phyloP scores from a whole-genome alignment of 108 stramenopile genomes.

The Nitzschia palea region DNA sequence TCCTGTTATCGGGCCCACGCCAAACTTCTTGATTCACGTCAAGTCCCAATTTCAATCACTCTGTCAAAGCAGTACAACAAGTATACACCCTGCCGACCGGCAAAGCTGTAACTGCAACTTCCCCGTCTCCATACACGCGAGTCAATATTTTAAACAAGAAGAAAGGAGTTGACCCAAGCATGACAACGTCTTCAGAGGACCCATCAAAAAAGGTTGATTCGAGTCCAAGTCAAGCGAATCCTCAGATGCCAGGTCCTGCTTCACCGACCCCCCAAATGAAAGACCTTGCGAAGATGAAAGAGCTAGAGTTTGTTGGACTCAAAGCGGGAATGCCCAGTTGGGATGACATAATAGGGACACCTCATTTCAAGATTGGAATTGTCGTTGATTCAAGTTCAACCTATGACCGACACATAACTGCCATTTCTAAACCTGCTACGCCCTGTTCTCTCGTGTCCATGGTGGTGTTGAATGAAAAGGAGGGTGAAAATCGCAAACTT shows the following conservation, averaged over 20 bases:
- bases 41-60: too few relatives aligned
- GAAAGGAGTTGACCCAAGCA: too few relatives aligned
- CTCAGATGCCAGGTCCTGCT: constrained; percentile 1
- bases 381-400: constrained; percentile 19
- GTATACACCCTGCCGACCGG: too few relatives aligned
- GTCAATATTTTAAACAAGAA: too few relatives aligned
- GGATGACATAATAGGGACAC: constrained; percentile 4
- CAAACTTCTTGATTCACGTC: too few relatives aligned
- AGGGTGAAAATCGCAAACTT: not conserved
- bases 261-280: not conserved
- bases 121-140: too few relatives aligned
- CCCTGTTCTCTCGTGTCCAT: constrained; percentile 16
- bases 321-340: constrained; percentile 7
- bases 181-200: too few relatives aligned
- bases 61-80: too few relatives aligned
- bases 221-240: too few relatives aligned
- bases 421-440: constrained; percentile 27
- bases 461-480: constrained; percentile 23
- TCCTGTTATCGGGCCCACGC: too few relatives aligned
- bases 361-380: constrained; percentile 26
- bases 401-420: constrained; percentile 19
- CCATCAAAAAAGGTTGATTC: too few relatives aligned
- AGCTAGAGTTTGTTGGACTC: not conserved
- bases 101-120: too few relatives aligned
- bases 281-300: not conserved